Conservation (phyloP, 2,329 filamentous ascomycete genomes). For the Botrytis deweyae region DNA sequence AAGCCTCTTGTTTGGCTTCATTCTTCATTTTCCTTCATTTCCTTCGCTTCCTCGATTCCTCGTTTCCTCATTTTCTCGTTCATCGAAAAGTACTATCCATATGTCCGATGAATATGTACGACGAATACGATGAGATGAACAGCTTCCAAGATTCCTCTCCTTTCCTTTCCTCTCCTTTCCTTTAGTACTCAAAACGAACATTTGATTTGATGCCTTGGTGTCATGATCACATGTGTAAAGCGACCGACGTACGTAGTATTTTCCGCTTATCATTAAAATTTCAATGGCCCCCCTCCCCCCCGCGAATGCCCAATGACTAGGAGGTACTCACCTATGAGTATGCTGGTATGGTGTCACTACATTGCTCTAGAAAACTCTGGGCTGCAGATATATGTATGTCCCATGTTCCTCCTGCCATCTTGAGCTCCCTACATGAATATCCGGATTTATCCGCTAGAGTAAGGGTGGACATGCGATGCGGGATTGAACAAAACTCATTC, state of each 20-base stretch:
- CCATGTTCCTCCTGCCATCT: slow-evolving; percentile 1
- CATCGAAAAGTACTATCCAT: neutral
- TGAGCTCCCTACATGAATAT: neutral
- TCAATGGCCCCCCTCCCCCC: neutral
- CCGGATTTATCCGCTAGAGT: neutral
- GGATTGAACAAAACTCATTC: neutral
- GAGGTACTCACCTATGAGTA: neutral
- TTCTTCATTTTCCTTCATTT: neutral
- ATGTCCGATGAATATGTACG: neutral
- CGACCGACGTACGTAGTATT: neutral
- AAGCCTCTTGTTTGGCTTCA: too few species aligned
- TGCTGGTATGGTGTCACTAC: neutral
- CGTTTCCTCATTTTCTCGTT: neutral
- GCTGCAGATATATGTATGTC: neutral
- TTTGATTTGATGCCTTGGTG: neutral
- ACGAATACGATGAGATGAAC: neutral
- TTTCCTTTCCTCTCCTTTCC: neutral
- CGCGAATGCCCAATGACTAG: neutral
- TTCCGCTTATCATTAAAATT: neutral
- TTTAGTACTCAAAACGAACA: neutral
- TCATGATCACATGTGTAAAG: neutral
- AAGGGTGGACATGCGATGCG: neutral
- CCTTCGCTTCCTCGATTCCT: neutral
- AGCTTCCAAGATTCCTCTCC: neutral
- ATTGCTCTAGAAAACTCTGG: neutral